A percentile compares a stretch with the other conserved stretches of the same genome.
Conservation (phyloP, 257 asterid genomes). For the Ballota nigra region DNA sequence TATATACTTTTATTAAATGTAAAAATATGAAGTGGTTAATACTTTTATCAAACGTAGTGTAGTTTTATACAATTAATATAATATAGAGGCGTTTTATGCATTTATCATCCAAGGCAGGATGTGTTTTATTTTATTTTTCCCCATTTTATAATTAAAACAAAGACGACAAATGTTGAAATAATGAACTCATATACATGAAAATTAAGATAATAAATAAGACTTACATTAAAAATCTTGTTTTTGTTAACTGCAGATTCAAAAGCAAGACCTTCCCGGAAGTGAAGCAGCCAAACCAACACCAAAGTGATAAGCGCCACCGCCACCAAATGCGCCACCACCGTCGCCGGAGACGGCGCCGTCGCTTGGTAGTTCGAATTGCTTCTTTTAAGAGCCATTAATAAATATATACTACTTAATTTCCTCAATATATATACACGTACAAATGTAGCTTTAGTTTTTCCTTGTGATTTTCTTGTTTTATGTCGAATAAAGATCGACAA, state of each 20-base stretch:
- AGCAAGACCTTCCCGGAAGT: conserved; percentile 57
- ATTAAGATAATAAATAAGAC: too few species aligned
- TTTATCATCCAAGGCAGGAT: too few species aligned
- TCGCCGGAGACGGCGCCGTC: conserved; percentile 27
- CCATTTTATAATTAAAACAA: too few species aligned
- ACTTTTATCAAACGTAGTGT: too few species aligned
- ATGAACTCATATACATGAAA: too few species aligned
- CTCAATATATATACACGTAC: not conserved
- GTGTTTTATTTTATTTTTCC: too few species aligned
- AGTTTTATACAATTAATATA: too few species aligned
- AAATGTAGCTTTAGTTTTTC: too few species aligned
- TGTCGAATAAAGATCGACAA: not conserved
- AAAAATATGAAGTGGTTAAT: too few species aligned
- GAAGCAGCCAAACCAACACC: conserved; percentile 57
- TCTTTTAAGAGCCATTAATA: conserved; percentile 32
- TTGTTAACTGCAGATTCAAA: conserved; percentile 40
- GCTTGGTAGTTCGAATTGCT: conserved; percentile 29
- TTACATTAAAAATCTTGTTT: conserved; percentile 57
- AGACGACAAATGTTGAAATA: too few species aligned
- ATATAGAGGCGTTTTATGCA: too few species aligned
- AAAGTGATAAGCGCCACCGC: conserved; percentile 35
- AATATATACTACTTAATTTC: not conserved
- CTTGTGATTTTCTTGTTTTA: not conserved
- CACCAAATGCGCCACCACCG: conserved; percentile 48
- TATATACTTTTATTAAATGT: too few species aligned